Evolutionary conservation across 2,329 filamentous ascomycete species (phyloP), one percentile per base, ranked within the genome.

Genomic region (Trichoderma sp.): DNA sequence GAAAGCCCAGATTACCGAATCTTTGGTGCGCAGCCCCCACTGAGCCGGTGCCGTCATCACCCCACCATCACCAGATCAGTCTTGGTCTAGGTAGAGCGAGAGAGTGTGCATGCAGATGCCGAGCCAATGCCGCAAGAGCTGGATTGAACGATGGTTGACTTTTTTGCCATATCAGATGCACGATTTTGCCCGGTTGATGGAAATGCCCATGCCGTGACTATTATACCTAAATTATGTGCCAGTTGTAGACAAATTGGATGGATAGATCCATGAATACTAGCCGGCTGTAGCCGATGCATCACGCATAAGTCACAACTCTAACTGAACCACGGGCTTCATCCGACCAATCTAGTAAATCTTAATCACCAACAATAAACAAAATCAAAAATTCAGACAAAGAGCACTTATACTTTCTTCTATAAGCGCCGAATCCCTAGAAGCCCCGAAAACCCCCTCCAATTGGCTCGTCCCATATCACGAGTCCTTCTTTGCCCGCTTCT

Each of bases 401-500:
- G 12, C 12, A 28, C 20, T 57, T 57, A 20, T 32, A 50, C 50
- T 57, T 57, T 28, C 23, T 17, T 30, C 64, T 23, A 57, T 11
- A 12, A 34, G 34, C 63, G 63, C 43, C 62, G 36, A 17, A 20
- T 34, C 6, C 7, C 30, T 4, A 55, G 8, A 36, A 34, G 28
- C 13, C 28, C n/a, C n/a, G 43, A 20, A 26, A 53, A 28, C n/a
- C n/a, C 47, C 30, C 36, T 23, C 61, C 26, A 30, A 17, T 30
- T 39, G 23, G 43, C 17, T n/a, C 36, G 13, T 47, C 20, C 32
- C 30, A 15, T 64, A 15, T 64, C 32, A 63, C 9, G 57, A 50
- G 7, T 50, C 71, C 66, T 72, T 78, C 74, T 80, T 81, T 6
- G 75, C 72, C 50, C 73, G 71, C 47, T 80, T 83, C 75, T 82